phyloP scores from a whole-genome alignment of 495 filamentous ascomycete species.

The Coniosporium apollinis region DNA sequence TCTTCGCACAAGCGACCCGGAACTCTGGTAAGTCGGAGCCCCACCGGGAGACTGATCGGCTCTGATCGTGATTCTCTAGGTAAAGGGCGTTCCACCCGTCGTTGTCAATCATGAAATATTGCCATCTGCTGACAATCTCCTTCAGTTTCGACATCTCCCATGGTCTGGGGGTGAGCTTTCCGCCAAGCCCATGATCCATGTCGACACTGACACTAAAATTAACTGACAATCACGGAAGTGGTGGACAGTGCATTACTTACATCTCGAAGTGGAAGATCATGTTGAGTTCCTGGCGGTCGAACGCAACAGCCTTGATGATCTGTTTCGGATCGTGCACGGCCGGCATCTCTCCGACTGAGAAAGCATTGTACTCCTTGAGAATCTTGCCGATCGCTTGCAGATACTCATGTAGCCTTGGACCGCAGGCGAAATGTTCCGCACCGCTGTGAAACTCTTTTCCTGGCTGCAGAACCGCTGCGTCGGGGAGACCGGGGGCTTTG shows the following conservation, averaged over 20 bases:
- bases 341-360: constrained; percentile 18
- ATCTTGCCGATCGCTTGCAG: constrained; percentile 19
- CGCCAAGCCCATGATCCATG: background rate
- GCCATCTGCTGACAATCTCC: constrained; percentile 11
- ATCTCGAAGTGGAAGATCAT: constrained; percentile 25
- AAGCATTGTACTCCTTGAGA: constrained; percentile 8
- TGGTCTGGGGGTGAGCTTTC: background rate
- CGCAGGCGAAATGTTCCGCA: constrained; percentile 14
- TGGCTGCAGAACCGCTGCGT: constrained; percentile 18
- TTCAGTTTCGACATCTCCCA: constrained; percentile 3
- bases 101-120: constrained; percentile 10
- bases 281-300: constrained; percentile 12
- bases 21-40: constrained; percentile 10
- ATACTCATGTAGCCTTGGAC: constrained; percentile 21
- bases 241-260: constrained; percentile 10
- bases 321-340: constrained; percentile 10
- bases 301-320: constrained; percentile 12
- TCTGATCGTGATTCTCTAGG: constrained; percentile 19
- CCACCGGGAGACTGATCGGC: constrained; percentile 16
- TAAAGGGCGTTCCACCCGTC: constrained; percentile 19
- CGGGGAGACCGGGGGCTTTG: constrained; percentile 14
- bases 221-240: background rate
- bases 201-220: constrained; percentile 1
- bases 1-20: constrained; percentile 15
- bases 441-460: constrained; percentile 8